phyloP scores from a whole-genome alignment of 2,329 filamentous ascomycete genomes.

The Sporothrix luriei region DNA sequence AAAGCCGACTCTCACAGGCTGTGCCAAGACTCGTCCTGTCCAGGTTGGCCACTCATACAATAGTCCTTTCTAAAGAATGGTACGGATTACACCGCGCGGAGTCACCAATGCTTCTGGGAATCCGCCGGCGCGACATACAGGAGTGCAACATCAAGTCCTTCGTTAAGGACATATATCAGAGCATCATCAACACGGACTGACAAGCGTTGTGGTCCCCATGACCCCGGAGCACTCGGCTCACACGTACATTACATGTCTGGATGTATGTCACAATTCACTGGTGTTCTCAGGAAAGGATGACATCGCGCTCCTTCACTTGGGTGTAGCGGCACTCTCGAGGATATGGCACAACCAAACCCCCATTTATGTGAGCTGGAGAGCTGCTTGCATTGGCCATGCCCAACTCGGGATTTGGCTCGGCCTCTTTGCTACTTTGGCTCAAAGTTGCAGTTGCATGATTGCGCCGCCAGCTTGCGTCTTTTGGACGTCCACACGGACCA shows the following conservation, averaged over 20 bases:
- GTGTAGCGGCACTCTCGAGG: not conserved
- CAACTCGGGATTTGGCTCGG: not conserved
- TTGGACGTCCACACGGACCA: slow-evolving; percentile 14
- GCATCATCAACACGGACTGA: not conserved
- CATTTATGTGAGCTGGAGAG: not conserved
- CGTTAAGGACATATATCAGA: not conserved
- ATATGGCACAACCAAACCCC: not conserved
- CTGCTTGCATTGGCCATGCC: slow-evolving; percentile 1
- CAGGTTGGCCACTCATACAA: too few relatives aligned
- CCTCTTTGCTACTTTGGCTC: not conserved
- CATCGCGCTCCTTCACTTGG: too few relatives aligned
- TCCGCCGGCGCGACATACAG: not conserved
- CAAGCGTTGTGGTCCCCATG: not conserved
- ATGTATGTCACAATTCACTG: not conserved
- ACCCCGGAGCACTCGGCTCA: slow-evolving; percentile 16
- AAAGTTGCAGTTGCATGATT: slow-evolving; percentile 11
- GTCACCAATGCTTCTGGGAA: too few relatives aligned
- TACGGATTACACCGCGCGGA: too few relatives aligned
- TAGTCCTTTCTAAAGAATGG: too few relatives aligned
- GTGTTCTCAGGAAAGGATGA: not conserved
- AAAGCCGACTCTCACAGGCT: too few relatives aligned
- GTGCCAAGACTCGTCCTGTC: too few relatives aligned
- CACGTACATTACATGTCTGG: not conserved
- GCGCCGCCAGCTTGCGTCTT: slow-evolving; percentile 21
- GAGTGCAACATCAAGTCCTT: not conserved